A percentile compares a stretch with the other conserved stretches of the same genome.
phyloP scores from a whole-genome alignment of 2,329 filamentous ascomycete genomes.

The Penicillium griseofulvum region DNA sequence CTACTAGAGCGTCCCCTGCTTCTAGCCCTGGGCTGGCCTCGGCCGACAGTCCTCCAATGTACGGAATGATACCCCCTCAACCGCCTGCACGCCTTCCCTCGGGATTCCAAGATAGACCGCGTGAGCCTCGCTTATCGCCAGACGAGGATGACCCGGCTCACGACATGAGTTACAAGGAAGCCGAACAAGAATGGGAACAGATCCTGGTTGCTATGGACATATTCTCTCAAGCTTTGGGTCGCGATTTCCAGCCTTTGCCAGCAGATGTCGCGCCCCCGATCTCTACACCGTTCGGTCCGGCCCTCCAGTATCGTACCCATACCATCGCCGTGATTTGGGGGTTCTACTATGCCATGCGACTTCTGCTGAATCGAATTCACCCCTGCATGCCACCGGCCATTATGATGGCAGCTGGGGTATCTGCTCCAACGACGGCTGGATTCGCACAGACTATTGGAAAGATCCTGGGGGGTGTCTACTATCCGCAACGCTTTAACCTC shows the following conservation, averaged over 20 bases:
- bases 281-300: constrained; percentile 75
- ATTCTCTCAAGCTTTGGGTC: constrained; percentile 60
- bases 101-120: constrained; percentile 53
- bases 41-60: constrained; percentile 41
- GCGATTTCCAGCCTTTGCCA: constrained; percentile 72
- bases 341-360: constrained; percentile 79
- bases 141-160: constrained; percentile 57
- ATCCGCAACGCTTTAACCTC: constrained; percentile 38
- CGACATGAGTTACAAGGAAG: constrained; percentile 64
- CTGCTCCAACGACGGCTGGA: constrained; percentile 66
- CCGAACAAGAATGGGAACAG: constrained; percentile 71
- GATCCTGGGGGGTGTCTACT: constrained; percentile 69
- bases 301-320: constrained; percentile 78
- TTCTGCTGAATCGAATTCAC: constrained; percentile 77
- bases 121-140: constrained; percentile 7
- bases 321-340: constrained; percentile 86
- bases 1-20: background rate
- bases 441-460: constrained; percentile 75
- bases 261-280: constrained; percentile 63
- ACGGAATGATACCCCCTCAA: constrained; percentile 48
- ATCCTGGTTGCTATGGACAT: constrained; percentile 43
- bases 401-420: constrained; percentile 79
- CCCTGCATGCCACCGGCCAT: constrained; percentile 88
- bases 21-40: constrained; percentile 5
- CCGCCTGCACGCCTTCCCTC: constrained; percentile 45